Conservation (phyloP, 2,329 filamentous ascomycete species). For the Thyridium curvatum region DNA sequence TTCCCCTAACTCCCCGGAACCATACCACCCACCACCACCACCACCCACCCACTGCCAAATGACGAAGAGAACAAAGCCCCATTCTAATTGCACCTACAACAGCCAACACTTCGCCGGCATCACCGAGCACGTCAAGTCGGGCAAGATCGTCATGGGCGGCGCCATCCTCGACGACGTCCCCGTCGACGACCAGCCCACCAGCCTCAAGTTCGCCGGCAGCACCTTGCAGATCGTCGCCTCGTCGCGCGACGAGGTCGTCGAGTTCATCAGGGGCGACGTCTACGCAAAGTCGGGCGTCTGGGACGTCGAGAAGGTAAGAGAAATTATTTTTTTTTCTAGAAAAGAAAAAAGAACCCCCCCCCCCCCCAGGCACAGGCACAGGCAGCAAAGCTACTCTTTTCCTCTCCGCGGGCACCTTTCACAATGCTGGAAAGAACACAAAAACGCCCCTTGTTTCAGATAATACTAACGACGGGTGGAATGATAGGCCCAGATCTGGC, state of each 20-base stretch:
- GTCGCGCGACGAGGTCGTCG: conserved; percentile 62
- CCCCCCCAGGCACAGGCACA: not conserved
- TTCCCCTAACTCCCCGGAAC: no score
- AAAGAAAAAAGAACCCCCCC: not conserved
- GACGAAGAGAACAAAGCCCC: no score
- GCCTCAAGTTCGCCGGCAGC: conserved; percentile 68
- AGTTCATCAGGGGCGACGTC: conserved; percentile 63
- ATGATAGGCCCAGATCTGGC: conserved; percentile 22
- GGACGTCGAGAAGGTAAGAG: conserved; percentile 63
- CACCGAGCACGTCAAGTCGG: conserved; percentile 43
- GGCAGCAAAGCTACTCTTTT: conserved; percentile 37
- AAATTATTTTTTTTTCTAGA: no score
- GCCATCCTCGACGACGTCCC: conserved; percentile 63
- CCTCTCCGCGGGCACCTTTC: no score
- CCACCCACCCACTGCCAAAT: no score
- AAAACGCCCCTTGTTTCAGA: not conserved
- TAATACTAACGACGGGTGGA: not conserved
- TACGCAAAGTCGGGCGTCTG: conserved; percentile 70
- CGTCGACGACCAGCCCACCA: conserved; percentile 48
- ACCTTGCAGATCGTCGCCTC: conserved; percentile 61
- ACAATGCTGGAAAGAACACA: not conserved
- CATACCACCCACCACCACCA: no score
- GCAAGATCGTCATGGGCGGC: conserved; percentile 36
- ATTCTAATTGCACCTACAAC: conserved; percentile 4
- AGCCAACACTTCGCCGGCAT: conserved; percentile 51